Evolutionary conservation across 73 alveolate genomes (phyloP).

Genomic region (Paramecium primaurelia): DNA sequence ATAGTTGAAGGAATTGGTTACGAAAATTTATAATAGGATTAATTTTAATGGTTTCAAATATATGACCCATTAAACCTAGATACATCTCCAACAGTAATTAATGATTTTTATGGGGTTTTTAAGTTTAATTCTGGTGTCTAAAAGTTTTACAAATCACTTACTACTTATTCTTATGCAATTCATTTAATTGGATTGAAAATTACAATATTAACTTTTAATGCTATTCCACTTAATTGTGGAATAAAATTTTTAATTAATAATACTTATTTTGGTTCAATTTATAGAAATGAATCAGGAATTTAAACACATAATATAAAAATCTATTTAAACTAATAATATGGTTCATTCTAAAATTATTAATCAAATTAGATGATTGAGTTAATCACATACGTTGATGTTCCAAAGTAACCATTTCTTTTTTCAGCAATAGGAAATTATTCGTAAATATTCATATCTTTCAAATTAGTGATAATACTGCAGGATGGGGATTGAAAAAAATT

Average conservation of each 20-base stretch:
- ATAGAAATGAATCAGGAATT: not conserved
- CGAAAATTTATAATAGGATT: too few relatives aligned
- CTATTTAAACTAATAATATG: not conserved
- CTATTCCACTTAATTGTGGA: not conserved
- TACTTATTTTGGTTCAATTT: not conserved
- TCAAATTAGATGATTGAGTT: not conserved
- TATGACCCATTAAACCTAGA: too few relatives aligned
- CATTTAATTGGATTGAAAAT: not conserved
- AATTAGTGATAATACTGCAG: not conserved
- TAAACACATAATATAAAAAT: too few relatives aligned
- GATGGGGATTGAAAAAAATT: not conserved
- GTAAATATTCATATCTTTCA: not conserved
- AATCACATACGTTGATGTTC: not conserved
- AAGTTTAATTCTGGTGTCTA: not conserved
- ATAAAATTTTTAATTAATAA: too few relatives aligned
- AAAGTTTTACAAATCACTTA: too few relatives aligned
- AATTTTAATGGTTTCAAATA: not conserved
- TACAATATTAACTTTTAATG: not conserved
- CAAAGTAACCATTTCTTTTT: not conserved
- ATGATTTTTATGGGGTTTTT: not conserved
- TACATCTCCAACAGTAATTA: not conserved
- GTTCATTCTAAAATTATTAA: not conserved
- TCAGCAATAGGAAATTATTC: not conserved
- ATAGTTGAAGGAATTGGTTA: not conserved
- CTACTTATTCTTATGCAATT: not conserved